A percentile compares a stretch with the other conserved stretches of the same genome.
Evolutionary conservation across 805 yeast genomes (phyloP).

Genomic region (Yarrowia hollandica): DNA sequence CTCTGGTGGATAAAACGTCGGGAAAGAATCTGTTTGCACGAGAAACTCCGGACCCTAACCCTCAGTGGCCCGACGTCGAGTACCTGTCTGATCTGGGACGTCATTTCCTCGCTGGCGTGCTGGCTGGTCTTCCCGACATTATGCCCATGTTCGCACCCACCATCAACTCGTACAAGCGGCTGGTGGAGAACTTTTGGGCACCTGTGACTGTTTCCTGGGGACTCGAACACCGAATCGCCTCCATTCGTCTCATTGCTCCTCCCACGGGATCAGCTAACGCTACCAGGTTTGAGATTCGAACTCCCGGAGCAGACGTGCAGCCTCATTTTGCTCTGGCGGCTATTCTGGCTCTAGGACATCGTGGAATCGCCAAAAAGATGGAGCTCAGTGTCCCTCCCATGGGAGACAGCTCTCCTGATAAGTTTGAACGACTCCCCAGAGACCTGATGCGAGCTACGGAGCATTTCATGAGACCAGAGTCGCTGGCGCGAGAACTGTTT

Average conservation of each 20-base stretch:
- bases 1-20: constrained; percentile 35
- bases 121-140: constrained; percentile 40
- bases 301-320: constrained; percentile 44
- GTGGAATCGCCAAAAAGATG: constrained; percentile 39
- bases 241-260: constrained; percentile 40
- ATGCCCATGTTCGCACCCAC: constrained; percentile 44
- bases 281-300: constrained; percentile 41
- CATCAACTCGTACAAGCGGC: constrained; percentile 42
- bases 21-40: constrained; percentile 39
- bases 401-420: constrained; percentile 34
- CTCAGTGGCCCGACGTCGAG: constrained; percentile 38
- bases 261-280: constrained; percentile 36
- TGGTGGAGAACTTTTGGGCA: constrained; percentile 44
- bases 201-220: constrained; percentile 44
- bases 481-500: constrained; percentile 42
- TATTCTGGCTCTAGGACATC: constrained; percentile 39
- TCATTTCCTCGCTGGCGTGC: constrained; percentile 41
- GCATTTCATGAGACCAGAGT: constrained; percentile 34
- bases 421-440: constrained; percentile 37
- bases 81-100: constrained; percentile 39
- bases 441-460: constrained; percentile 37
- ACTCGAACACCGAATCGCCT: constrained; percentile 41
- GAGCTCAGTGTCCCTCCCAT: constrained; percentile 39
- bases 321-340: constrained; percentile 43
- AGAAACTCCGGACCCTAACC: constrained; percentile 34